Conservation (phyloP, 1,139 yeast genomes). For the Candida mesenterica region DNA sequence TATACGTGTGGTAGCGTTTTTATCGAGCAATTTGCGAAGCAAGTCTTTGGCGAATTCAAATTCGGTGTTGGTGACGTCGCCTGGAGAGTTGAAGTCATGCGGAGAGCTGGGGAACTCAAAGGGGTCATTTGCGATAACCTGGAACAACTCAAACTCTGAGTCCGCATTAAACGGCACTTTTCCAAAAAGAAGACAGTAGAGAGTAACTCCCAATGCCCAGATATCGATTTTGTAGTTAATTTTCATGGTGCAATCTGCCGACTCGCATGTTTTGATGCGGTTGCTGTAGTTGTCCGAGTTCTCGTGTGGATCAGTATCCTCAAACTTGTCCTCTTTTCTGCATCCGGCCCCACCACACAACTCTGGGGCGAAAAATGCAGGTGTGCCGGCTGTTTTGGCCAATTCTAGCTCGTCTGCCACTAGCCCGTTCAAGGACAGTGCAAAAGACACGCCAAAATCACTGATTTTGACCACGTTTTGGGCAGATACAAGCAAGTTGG, state of each 20-base stretch:
- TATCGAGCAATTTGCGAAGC: slow-evolving; percentile 59
- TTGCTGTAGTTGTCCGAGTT: neutral
- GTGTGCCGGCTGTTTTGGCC: slow-evolving; percentile 89
- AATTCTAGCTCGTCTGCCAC: slow-evolving; percentile 68
- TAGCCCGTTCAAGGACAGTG: slow-evolving; percentile 53
- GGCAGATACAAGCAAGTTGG: slow-evolving; percentile 74
- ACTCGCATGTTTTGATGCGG: neutral
- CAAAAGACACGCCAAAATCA: slow-evolving; percentile 96
- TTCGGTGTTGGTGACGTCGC: slow-evolving; percentile 44
- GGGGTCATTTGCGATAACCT: slow-evolving; percentile 68
- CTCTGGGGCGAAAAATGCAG: slow-evolving; percentile 83
- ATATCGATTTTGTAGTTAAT: slow-evolving; percentile 82
- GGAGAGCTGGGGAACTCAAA: slow-evolving; percentile 59
- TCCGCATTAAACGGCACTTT: slow-evolving; percentile 88
- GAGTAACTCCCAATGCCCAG: slow-evolving; percentile 96
- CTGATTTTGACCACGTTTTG: slow-evolving; percentile 84
- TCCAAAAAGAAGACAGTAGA: slow-evolving; percentile 87
- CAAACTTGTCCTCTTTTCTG: neutral
- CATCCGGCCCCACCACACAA: slow-evolving; percentile 42
- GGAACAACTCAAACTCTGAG: slow-evolving; percentile 81
- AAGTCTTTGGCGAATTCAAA: slow-evolving; percentile 66
- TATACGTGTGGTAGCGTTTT: slow-evolving; percentile 68
- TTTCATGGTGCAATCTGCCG: slow-evolving; percentile 22
- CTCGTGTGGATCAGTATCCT: neutral
- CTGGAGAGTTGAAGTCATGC: slow-evolving; percentile 36